Percentiles rank a stretch among this genome's conserved stretches.
These are phyloP conservation scores for Globisporangium splendens DNA, from an alignment of 352 stramenopile species.

Conservation along the genomic window DNA sequence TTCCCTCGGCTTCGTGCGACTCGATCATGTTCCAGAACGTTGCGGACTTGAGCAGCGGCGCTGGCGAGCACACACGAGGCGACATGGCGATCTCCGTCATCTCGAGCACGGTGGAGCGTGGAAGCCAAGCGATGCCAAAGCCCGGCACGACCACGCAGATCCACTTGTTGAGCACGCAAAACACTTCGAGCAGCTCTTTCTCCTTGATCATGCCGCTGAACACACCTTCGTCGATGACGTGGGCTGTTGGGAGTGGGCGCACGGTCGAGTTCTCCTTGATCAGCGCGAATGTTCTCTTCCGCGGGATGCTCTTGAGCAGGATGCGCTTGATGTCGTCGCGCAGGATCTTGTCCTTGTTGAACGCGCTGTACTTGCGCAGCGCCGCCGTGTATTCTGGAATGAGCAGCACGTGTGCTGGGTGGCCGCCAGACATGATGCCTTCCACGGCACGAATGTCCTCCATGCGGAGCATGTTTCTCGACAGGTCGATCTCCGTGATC, in stretches of 20 bases:
- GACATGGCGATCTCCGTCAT: slow-evolving; percentile 54
- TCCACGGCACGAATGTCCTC: slow-evolving; percentile 48
- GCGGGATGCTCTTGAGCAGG: slow-evolving; percentile 45
- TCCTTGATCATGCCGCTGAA: slow-evolving; percentile 37
- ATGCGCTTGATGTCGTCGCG: slow-evolving; percentile 45
- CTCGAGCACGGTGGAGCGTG: slow-evolving; percentile 38
- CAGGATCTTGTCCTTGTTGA: slow-evolving; percentile 42
- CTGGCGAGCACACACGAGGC: slow-evolving; percentile 41
- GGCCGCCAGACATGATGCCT: slow-evolving; percentile 46
- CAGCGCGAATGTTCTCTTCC: slow-evolving; percentile 40
- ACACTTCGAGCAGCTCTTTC: slow-evolving; percentile 48
- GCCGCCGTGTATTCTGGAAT: slow-evolving; percentile 43
- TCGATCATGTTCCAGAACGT: slow-evolving; percentile 60
- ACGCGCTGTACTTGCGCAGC: slow-evolving; percentile 48
- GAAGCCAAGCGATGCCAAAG: slow-evolving; percentile 54
- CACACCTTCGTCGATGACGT: slow-evolving; percentile 37
- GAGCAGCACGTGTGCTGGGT: slow-evolving; percentile 42
- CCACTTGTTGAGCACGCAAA: slow-evolving; percentile 53
- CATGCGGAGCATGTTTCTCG: slow-evolving; percentile 54
- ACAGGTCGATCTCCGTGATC: slow-evolving; percentile 39
- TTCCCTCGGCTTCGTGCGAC: slow-evolving; percentile 34
- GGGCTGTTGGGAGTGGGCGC: slow-evolving; percentile 38
- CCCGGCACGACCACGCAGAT: slow-evolving; percentile 48
- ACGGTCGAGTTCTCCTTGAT: slow-evolving; percentile 43
- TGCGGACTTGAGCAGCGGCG: slow-evolving; percentile 35